phyloP scores from a whole-genome alignment of 2,329 filamentous ascomycete genomes.

The Claviceps arundinis region DNA sequence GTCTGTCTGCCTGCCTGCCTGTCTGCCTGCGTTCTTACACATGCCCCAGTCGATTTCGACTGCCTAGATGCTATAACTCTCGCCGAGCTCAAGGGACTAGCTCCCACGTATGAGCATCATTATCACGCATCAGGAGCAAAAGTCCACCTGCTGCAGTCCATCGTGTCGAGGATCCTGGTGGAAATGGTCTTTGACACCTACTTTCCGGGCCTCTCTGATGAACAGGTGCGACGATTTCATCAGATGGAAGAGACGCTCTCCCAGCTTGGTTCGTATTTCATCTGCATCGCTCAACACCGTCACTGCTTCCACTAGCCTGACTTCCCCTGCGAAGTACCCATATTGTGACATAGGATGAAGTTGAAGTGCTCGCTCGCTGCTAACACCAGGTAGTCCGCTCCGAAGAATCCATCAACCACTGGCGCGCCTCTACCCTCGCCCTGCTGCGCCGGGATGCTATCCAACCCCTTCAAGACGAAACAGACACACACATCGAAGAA shows the following conservation, averaged over 20 bases:
- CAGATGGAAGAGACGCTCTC: conserved; percentile 33
- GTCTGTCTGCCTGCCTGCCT: too few relatives aligned
- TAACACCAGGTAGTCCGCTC: conserved; percentile 20
- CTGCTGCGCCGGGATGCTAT: conserved; percentile 41
- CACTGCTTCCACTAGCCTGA: too few relatives aligned
- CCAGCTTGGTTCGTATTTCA: conserved; percentile 23
- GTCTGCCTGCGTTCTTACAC: background rate
- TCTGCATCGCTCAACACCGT: background rate
- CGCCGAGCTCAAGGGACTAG: conserved; percentile 31
- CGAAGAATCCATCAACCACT: conserved; percentile 46
- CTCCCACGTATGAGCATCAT: conserved; percentile 45
- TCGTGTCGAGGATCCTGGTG: conserved; percentile 46
- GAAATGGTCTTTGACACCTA: conserved; percentile 49
- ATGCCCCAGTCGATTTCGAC: conserved; percentile 26
- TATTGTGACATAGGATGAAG: too few relatives aligned
- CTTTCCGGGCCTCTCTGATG: conserved; percentile 46
- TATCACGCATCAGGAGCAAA: conserved; percentile 40
- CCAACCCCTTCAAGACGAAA: conserved; percentile 32
- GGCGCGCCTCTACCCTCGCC: conserved; percentile 51
- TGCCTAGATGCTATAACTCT: conserved; percentile 27
- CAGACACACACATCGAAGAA: conserved; percentile 25
- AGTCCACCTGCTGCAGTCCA: conserved; percentile 48
- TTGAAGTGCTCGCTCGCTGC: too few relatives aligned
- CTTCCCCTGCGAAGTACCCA: too few relatives aligned
- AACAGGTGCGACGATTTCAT: conserved; percentile 38